Base-by-base conservation (phyloP, 768 basidiomycete species). In the Filobasidium floriforme region DNA sequence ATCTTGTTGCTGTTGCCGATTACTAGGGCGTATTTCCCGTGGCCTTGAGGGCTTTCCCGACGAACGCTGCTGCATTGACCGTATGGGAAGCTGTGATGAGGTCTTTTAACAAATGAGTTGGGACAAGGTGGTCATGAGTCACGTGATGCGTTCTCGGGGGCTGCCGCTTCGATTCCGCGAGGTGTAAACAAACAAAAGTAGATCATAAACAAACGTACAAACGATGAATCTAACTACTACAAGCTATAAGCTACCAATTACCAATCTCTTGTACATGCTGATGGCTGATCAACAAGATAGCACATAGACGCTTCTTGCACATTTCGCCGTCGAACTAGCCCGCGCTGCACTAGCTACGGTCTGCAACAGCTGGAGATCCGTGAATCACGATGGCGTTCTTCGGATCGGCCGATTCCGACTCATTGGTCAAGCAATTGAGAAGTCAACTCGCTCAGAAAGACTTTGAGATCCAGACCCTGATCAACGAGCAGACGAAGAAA, bases 61-160 rank as follows among this genome's bases (percentile, higher is more conserved):
- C 85, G 0, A 90, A 90, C 75, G 88, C 88, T 0, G 87, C 85
- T 59, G 89, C 88, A 0, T 81, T 88, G 59, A 88, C 88, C 70
- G 88, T 89, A 1, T 90, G 88, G 76, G 88, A 89, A 79, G 86
- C 85, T 46, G 81, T 86, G 29, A 85, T 90, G 85, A 79, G 85
- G 29, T 57, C 54, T 4, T 57, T 57, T 32, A 57, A n/a, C 54
- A 57, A 57, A 57, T 57, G 32, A 57, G 54, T 19, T 15, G 7
- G 26, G 54, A 15, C 54, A n/a, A n/a, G 24, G 15, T 7, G 54
- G 7, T 57, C 5, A n/a, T 15, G 24, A 15, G 24, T 57, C 54
- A 57, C 54, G 54, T 57, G 54, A 57, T n/a, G 46, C 24, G 46
- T 19, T 57, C 22, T 57, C 19, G 15, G 18, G 3, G 14, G 46